Evolutionary conservation across 2,329 filamentous ascomycete genomes (phyloP), one percentile per base, ranked within the genome.

Genomic region (Raffaelea ambrosiae): DNA sequence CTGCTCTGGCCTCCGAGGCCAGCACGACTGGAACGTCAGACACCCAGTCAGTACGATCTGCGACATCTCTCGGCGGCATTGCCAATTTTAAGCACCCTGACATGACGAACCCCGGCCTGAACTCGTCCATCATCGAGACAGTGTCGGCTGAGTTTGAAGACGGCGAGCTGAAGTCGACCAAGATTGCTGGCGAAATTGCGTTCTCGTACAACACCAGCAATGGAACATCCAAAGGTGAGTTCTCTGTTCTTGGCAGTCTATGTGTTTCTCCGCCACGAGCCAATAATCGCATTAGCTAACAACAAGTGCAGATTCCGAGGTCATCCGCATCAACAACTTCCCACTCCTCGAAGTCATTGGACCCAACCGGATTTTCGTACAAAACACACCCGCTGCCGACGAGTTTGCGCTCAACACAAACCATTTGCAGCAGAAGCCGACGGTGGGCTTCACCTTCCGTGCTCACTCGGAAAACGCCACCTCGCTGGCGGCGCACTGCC

Each of bases 391-490:
- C 1, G 60, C 73, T 1, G 76, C 84, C 3, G 90, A 94, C 50
- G 84, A 91, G 60, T 98, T 94, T 66, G 78, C 72, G 0, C 70
- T 98, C 29, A 79, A 90, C 52, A 68, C 93, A 7, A 73, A 81
- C 14, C 81, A 83, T 60, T 77, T 96, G 54, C 68, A 73, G 52
- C 73, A 81, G 56, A 81, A 83, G 57, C 83, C 87, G 2, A 77
- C 84, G 0, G 82, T 91, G 7, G 91, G 85, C 8, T 97, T 98
- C 70, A 95, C 93, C 51, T 98, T 97, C 65, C 86, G 90, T 58
- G 73, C 96, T 11, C 87, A 93, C 55, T 66, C 86, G 26, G 82
- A 89, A 29, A 72, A 78, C 18, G 56, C 65, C 5, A 53, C 65
- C 2, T 54, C 64, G 3, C 64, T 76, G 5, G 66, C 65, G 5